phyloP scores from a whole-genome alignment of 768 basidiomycete genomes.

The Melanogaster broomeanus region DNA sequence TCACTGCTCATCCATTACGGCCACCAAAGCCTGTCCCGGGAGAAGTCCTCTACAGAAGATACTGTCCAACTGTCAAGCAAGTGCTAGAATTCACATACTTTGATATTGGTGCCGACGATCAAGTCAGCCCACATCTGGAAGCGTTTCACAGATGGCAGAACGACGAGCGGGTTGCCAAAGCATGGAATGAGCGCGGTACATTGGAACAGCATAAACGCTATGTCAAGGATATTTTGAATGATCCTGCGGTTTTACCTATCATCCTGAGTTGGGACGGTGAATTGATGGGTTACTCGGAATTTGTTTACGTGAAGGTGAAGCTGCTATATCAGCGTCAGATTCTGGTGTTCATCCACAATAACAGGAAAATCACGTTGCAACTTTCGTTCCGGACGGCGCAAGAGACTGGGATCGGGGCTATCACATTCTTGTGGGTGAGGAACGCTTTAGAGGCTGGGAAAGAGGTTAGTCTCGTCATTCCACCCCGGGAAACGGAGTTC shows the following conservation, averaged over 20 bases:
- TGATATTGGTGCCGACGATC: slow-evolving; percentile 18
- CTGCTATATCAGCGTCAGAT: not conserved
- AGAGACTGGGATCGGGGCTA: slow-evolving; percentile 38
- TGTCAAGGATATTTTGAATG: slow-evolving; percentile 33
- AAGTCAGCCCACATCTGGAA: slow-evolving; percentile 36
- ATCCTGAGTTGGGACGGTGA: slow-evolving; percentile 51
- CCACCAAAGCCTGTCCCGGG: slow-evolving; percentile 46
- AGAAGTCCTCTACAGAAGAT: slow-evolving; percentile 42
- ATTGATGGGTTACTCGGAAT: slow-evolving; percentile 45
- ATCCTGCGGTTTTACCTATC: slow-evolving; percentile 40
- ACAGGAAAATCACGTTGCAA: slow-evolving; percentile 21
- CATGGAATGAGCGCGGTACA: slow-evolving; percentile 48
- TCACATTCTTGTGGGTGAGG: slow-evolving; percentile 49
- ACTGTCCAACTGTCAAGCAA: slow-evolving; percentile 35
- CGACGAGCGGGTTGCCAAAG: slow-evolving; percentile 43
- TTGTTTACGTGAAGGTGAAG: slow-evolving; percentile 48
- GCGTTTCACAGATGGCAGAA: slow-evolving; percentile 54
- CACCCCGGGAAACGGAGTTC: not conserved
- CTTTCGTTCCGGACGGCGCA: slow-evolving; percentile 28
- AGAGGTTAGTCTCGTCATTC: slow-evolving; percentile 35
- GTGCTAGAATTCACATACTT: slow-evolving; percentile 31
- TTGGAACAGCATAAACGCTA: slow-evolving; percentile 46
- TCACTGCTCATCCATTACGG: slow-evolving; percentile 52
- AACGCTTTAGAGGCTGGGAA: slow-evolving; percentile 43
- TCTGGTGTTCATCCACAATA: not conserved